These are phyloP conservation scores for Fragosphaeria purpurea DNA, from an alignment of 2,329 filamentous ascomycete genomes.

Conservation along the genomic window DNA sequence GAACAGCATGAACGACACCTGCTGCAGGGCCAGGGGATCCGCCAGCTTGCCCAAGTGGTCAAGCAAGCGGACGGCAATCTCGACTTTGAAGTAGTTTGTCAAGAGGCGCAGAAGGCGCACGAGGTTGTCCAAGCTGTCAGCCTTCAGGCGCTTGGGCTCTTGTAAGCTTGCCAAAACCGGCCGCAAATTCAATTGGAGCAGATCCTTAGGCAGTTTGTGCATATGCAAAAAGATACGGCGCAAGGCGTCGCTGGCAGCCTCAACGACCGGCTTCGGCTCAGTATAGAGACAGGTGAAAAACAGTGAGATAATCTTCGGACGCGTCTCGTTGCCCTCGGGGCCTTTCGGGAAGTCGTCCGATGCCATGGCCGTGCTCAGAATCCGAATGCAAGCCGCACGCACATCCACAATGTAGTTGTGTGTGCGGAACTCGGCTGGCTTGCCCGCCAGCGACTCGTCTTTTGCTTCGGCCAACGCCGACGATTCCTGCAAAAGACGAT, in stretches of 20 bases:
- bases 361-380: conserved; percentile 85
- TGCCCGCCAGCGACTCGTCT: conserved; percentile 85
- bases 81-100: conserved; percentile 98
- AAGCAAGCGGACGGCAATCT: conserved; percentile 86
- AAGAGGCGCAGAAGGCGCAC: conserved; percentile 81
- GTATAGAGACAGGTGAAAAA: conserved; percentile 98
- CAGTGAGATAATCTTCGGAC: conserved; percentile 72
- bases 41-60: conserved; percentile 91
- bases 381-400: conserved; percentile 83
- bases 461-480: conserved; percentile 88
- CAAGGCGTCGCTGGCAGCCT: conserved; percentile 83
- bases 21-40: conserved; percentile 68
- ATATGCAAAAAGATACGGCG: conserved; percentile 80
- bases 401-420: conserved; percentile 88
- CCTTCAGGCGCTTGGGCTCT: conserved; percentile 80
- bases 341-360: conserved; percentile 84
- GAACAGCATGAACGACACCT: conserved; percentile 87
- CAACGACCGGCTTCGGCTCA: conserved; percentile 82
- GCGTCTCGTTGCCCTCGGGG: conserved; percentile 50
- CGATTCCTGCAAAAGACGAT: conserved; percentile 84
- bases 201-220: conserved; percentile 86
- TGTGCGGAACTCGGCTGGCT: conserved; percentile 89
- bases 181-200: conserved; percentile 85
- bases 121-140: conserved; percentile 82
- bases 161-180: conserved; percentile 96